Percentiles rank a stretch among this genome's conserved stretches.
These are phyloP conservation scores for Amanita pseudoporphyria DNA, from an alignment of 768 basidiomycete genomes.

Conservation along the genomic window DNA sequence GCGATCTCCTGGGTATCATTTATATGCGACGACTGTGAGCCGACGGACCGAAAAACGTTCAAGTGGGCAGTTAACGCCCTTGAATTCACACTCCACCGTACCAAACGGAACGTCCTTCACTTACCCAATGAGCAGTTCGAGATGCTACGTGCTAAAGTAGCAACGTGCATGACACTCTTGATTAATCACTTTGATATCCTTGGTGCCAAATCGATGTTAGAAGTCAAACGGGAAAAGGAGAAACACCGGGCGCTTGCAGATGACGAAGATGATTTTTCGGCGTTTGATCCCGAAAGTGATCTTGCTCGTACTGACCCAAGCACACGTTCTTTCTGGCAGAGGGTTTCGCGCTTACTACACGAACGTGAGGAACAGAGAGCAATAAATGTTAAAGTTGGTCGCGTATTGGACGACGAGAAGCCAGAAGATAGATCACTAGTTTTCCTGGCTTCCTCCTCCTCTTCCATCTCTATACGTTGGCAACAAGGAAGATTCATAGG, in stretches of 20 bases:
- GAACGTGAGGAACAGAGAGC: slow-evolving; percentile 60
- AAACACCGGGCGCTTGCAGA: slow-evolving; percentile 52
- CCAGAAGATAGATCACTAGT: slow-evolving; percentile 90
- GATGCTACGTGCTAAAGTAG: slow-evolving; percentile 83
- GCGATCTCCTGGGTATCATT: slow-evolving; percentile 98
- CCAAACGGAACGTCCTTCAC: slow-evolving; percentile 82
- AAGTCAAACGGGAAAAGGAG: slow-evolving; percentile 88
- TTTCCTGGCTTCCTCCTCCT: slow-evolving; percentile 91
- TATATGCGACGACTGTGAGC: slow-evolving; percentile 97
- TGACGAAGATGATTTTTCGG: slow-evolving; percentile 42
- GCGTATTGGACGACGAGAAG: slow-evolving; percentile 89
- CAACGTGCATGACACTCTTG: slow-evolving; percentile 92
- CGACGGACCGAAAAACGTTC: slow-evolving; percentile 91
- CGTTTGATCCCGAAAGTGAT: slow-evolving; percentile 24
- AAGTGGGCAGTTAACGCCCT: slow-evolving; percentile 97
- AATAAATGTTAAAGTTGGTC: slow-evolving; percentile 68
- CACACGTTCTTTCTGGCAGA: slow-evolving; percentile 72
- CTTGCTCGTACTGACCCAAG: slow-evolving; percentile 49
- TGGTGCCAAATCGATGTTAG: slow-evolving; percentile 81
- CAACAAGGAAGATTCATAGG: slow-evolving; percentile 98
- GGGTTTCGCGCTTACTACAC: slow-evolving; percentile 45
- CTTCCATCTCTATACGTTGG: slow-evolving; percentile 95
- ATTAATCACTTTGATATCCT: slow-evolving; percentile 98
- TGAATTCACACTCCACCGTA: slow-evolving; percentile 84
- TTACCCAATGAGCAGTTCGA: slow-evolving; percentile 86